Base-by-base conservation (phyloP, 768 basidiomycete species). In the Panus rudis region DNA sequence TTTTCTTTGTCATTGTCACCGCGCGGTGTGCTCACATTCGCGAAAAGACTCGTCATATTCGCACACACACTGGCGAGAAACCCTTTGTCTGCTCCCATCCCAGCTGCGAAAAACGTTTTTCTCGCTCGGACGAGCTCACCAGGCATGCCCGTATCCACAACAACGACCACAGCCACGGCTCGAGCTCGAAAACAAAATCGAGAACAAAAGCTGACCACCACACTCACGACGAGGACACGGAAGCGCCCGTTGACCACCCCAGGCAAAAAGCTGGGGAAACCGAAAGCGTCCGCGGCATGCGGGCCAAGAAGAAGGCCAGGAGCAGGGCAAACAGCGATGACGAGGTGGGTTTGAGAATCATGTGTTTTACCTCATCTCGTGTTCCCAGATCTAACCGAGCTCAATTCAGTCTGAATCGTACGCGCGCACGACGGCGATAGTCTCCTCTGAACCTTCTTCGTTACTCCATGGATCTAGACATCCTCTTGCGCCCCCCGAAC, bases 31-130 rank as follows among this genome's bases (percentile, higher is more conserved):
- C n/a, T n/a, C n/a, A n/a, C n/a, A n/a, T n/a, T n/a, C n/a, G n/a
- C n/a, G n/a, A 31, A 0, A 63, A 98, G 90, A 99, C 94, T 16
- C 84, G 94, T 49, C 94, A 99, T 59, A 96, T 97, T 42, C 85
- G 94, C 47, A 99, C 93, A 0, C 94, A 99, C 63, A 99, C 94
- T 0, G 94, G 94, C 57, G 94, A 99, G 67, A 97, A 96, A 55
- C 94, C 94, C 2, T 97, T 97, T 56, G 75, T 79, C 17, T 99
- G 94, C 75, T 83, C 80, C 2, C 89, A 83, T 61, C 81, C 89
- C 3, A 78, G 81, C n/a, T 99, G 94, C 75, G 93, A 96, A 65
- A 99, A 98, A 63, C 85, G 92, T 4, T 99, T 99, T 64, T 92
- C 90, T 14, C 83, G 94, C 46, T 92, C 90, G n/a, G 94, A 99